Evolutionary conservation across 208 protist genomes (phyloP).

Genomic region (Tritrichomonas musculus): DNA sequence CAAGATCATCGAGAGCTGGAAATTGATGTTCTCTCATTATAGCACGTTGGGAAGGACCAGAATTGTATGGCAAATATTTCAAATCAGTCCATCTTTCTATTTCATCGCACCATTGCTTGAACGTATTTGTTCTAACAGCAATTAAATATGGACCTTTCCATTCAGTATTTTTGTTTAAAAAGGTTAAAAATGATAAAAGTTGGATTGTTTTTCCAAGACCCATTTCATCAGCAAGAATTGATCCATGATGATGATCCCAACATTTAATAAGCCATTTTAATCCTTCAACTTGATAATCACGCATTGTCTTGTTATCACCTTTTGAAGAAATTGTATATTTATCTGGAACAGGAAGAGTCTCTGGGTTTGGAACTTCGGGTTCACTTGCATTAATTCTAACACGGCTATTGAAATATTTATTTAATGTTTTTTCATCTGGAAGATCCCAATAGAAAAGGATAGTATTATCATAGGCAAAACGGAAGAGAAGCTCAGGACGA

Average conservation of each 20-base stretch:
- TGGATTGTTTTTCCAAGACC: conserved; percentile 43
- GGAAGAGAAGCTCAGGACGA: neutral
- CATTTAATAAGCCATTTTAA: conserved; percentile 87
- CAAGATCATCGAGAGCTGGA: neutral
- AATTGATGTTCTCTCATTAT: neutral
- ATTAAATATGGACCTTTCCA: conserved; percentile 33
- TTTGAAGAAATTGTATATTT: neutral
- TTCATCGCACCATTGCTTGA: conserved; percentile 35
- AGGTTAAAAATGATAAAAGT: conserved; percentile 27
- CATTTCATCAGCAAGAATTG: conserved; percentile 96
- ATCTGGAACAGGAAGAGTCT: neutral
- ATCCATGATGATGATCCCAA: conserved; percentile 79
- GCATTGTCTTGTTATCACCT: neutral
- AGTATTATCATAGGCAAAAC: neutral
- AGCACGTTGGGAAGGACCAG: neutral
- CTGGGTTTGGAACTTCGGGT: neutral
- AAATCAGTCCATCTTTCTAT: conserved; percentile 37
- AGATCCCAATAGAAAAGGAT: neutral
- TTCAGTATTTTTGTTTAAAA: neutral
- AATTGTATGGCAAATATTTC: neutral
- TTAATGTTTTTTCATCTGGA: neutral
- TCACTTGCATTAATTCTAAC: neutral
- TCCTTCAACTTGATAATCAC: conserved; percentile 26
- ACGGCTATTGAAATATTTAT: neutral
- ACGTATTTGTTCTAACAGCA: neutral